Conservation (phyloP, 345 rosid species). For the Rubroshorea leprosula region DNA sequence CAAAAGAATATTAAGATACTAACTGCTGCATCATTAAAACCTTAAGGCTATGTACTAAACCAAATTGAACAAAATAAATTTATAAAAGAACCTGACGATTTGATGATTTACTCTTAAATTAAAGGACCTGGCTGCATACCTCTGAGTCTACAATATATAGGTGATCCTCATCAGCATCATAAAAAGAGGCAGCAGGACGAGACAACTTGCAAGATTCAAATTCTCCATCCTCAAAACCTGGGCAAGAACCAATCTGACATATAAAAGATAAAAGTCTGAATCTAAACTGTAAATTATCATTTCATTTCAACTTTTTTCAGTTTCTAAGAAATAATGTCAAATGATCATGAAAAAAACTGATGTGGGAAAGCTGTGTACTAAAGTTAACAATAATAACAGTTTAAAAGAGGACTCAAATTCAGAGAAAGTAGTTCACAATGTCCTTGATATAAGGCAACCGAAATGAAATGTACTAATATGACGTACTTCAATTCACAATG, state of each 20-base stretch:
- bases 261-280: constrained; percentile 29
- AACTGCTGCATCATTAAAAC: not conserved
- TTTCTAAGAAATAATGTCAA: not conserved
- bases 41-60: not conserved
- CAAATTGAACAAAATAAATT: not conserved
- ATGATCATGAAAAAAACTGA: not conserved
- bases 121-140: constrained; percentile 34
- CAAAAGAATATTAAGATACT: not conserved
- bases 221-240: constrained; percentile 97
- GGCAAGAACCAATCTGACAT: constrained; percentile 90
- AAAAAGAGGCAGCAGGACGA: constrained; percentile 75
- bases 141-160: constrained; percentile 88
- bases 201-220: constrained; percentile 79
- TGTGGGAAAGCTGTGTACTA: not conserved
- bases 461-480: no score
- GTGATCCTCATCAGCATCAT: constrained; percentile 61
- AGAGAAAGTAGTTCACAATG: not conserved
- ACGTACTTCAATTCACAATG: no score
- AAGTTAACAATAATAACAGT: not conserved
- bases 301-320: constrained; percentile 15
- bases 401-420: not conserved
- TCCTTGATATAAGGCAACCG: no score
- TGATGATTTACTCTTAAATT: not conserved
- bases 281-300: constrained; percentile 17
- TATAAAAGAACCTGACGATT: not conserved